phyloP scores from a whole-genome alignment of 2,329 filamentous ascomycete genomes.

The Aspergillus fumigatiaffinis region DNA sequence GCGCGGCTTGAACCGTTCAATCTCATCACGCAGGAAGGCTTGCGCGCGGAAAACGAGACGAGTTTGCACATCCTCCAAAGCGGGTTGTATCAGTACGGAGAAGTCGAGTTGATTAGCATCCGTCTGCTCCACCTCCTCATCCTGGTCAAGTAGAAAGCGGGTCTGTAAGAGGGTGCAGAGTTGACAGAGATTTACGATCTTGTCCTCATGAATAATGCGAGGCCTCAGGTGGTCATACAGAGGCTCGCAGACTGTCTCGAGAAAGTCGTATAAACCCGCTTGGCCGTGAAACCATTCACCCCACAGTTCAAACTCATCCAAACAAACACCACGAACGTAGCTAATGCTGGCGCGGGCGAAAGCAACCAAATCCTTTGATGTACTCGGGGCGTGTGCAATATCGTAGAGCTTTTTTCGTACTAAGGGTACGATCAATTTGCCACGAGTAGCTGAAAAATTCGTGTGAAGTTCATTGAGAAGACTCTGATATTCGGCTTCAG shows the following conservation, averaged over 20 bases:
- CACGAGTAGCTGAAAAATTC: slow-evolving; percentile 57
- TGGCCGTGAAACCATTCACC: slow-evolving; percentile 63
- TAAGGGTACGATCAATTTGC: slow-evolving; percentile 58
- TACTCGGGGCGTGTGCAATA: slow-evolving; percentile 56
- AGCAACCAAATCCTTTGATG: slow-evolving; percentile 59
- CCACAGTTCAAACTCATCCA: slow-evolving; percentile 66
- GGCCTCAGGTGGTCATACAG: slow-evolving; percentile 64
- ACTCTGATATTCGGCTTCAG: slow-evolving; percentile 62
- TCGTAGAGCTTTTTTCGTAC: slow-evolving; percentile 57
- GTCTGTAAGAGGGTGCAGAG: slow-evolving; percentile 64
- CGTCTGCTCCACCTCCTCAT: slow-evolving; percentile 49
- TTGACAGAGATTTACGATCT: slow-evolving; percentile 63
- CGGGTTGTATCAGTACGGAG: slow-evolving; percentile 58
- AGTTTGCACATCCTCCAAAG: slow-evolving; percentile 64
- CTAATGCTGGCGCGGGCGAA: slow-evolving; percentile 63
- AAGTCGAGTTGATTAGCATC: slow-evolving; percentile 59
- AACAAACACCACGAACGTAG: slow-evolving; percentile 61
- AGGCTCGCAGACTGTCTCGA: slow-evolving; percentile 64
- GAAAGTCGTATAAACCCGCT: slow-evolving; percentile 60
- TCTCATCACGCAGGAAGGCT: slow-evolving; percentile 61
- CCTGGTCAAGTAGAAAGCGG: slow-evolving; percentile 58
- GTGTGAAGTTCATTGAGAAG: slow-evolving; percentile 63
- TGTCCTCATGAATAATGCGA: slow-evolving; percentile 62
- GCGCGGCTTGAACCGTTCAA: slow-evolving; percentile 62
- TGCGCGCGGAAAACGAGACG: slow-evolving; percentile 63